A percentile compares a stretch with the other conserved stretches of the same genome.
Evolutionary conservation across 345 rosid genomes (phyloP).

Genomic region (Brassica carinata): DNA sequence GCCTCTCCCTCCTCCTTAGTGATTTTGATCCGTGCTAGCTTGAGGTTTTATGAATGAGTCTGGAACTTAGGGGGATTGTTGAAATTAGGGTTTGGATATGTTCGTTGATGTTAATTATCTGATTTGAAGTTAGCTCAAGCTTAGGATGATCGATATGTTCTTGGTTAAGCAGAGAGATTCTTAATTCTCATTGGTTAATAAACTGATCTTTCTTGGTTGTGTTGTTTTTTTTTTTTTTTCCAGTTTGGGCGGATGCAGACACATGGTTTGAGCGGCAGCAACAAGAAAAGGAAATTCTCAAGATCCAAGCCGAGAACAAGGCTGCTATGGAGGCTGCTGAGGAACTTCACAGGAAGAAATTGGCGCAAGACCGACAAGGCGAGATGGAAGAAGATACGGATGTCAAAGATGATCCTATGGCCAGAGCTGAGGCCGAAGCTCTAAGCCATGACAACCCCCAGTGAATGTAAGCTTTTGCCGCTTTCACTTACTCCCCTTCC

Average conservation of each 20-base stretch:
- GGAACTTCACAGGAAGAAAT: constrained; percentile 84
- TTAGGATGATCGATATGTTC: not conserved
- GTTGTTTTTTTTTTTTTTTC: not conserved
- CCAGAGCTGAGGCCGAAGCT: constrained; percentile 70
- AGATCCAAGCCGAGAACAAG: constrained; percentile 77
- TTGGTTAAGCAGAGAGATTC: not conserved
- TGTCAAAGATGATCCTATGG: constrained; percentile 79
- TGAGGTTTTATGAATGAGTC: not conserved
- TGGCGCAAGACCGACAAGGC: constrained; percentile 81
- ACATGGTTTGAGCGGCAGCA: constrained; percentile 98
- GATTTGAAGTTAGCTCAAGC: not conserved
- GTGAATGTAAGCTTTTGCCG: constrained; percentile 27
- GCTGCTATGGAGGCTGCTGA: constrained; percentile 90
- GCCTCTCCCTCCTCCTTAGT: not conserved
- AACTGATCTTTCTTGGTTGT: not conserved
- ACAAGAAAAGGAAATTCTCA: constrained; percentile 86
- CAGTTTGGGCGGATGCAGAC: constrained; percentile 99
- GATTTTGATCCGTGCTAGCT: not conserved
- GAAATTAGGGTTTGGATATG: not conserved
- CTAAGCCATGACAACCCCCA: constrained; percentile 34
- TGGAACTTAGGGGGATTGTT: not conserved
- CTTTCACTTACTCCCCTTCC: not conserved
- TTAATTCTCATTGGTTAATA: not conserved
- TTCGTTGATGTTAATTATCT: not conserved
- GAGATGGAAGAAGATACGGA: constrained; percentile 83